Conservation (phyloP, 495 filamentous ascomycete species). For the Pseudoneurospora amorphoporcata region DNA sequence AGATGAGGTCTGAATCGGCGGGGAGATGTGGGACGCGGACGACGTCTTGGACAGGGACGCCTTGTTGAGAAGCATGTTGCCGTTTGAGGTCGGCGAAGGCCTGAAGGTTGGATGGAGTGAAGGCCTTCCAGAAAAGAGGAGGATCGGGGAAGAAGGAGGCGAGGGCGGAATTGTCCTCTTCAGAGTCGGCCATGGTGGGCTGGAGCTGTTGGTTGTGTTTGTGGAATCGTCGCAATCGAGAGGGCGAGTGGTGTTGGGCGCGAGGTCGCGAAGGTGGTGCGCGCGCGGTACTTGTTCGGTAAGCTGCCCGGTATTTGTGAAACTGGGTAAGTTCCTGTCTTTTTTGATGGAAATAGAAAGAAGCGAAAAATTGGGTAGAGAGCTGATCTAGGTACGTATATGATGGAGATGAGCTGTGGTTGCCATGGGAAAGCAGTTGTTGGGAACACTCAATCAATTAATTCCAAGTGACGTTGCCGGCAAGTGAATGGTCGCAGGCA, state of each 20-base stretch:
- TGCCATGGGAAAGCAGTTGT: neutral
- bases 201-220: neutral
- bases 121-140: slow-evolving; percentile 82
- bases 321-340: neutral
- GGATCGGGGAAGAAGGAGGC: slow-evolving; percentile 60
- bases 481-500: neutral
- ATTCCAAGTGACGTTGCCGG: neutral
- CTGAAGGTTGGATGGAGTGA: slow-evolving; percentile 67
- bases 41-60: slow-evolving; percentile 14
- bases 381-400: too few relatives aligned
- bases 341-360: neutral
- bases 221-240: neutral
- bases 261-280: neutral
- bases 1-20: slow-evolving; percentile 50
- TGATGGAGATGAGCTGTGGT: neutral
- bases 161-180: slow-evolving; percentile 28
- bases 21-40: slow-evolving; percentile 49
- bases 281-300: neutral
- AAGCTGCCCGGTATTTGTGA: neutral
- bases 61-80: slow-evolving; percentile 29
- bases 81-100: slow-evolving; percentile 46
- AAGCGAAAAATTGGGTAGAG: too few relatives aligned
- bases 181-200: slow-evolving; percentile 21
- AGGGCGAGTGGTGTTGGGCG: neutral
- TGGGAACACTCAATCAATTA: neutral